Evolutionary conservation across 768 basidiomycete genomes (phyloP).

Genomic region (Tricholoma furcatifolium): DNA sequence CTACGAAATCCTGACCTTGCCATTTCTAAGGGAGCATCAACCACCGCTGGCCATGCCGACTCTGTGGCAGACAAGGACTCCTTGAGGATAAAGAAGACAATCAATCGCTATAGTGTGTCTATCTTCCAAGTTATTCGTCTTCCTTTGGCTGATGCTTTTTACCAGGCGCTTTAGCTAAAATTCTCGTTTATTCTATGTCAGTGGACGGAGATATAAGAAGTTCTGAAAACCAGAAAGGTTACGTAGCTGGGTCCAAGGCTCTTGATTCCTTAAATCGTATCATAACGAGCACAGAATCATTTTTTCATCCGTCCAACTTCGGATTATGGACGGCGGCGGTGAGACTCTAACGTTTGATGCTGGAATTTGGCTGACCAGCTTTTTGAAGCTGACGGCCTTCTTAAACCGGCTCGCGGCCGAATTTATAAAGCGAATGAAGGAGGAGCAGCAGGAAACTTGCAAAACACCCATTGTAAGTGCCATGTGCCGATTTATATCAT

Average conservation of each 20-base stretch:
- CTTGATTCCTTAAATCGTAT: conserved; percentile 85
- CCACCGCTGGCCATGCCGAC: conserved; percentile 73
- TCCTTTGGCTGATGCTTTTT: conserved; percentile 9
- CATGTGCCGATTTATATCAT: too few relatives aligned
- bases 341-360: conserved; percentile 18
- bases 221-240: conserved; percentile 46
- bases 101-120: conserved; percentile 60
- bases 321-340: conserved; percentile 78
- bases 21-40: conserved; percentile 50
- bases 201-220: conserved; percentile 68
- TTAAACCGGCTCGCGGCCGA: conserved; percentile 71
- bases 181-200: conserved; percentile 88
- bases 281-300: conserved; percentile 89
- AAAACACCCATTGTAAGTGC: conserved; percentile 68
- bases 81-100: conserved; percentile 65
- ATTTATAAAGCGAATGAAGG: conserved; percentile 76
- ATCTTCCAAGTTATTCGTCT: not conserved
- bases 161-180: conserved; percentile 75
- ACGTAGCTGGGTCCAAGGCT: conserved; percentile 81
- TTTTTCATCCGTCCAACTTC: conserved; percentile 94
- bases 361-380: conserved; percentile 7
- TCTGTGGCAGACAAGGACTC: conserved; percentile 52
- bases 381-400: conserved; percentile 59
- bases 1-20: not conserved
- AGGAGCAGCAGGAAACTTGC: conserved; percentile 76